Base-by-base conservation (phyloP, 1,139 yeast species). In the Hanseniaspora uvarum region DNA sequence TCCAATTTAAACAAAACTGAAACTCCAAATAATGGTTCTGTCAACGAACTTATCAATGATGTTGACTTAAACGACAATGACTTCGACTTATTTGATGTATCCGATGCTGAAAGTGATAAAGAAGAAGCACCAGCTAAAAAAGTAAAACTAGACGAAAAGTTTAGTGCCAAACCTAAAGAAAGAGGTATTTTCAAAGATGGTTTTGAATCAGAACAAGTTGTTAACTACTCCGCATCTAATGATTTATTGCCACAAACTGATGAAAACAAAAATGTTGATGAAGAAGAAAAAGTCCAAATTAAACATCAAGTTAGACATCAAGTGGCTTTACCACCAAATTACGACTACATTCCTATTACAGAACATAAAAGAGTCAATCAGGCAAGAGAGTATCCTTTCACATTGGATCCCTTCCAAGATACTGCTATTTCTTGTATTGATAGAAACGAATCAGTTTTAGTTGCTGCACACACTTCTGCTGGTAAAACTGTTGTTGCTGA, bases 401-500 rank as follows among this genome's bases (percentile, higher is more conserved):
- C 81, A 2, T 76, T 92, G 58, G 99, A 92, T 74, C 95, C 96
- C 36, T 92, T 92, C 73, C 99, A 92, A 69, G 94, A 92, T 59
- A 92, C 95, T 39, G 88, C 98, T 10, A 82, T 92, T 55, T 87
- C 94, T 41, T 92, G 96, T 68, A 84, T 92, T 58, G 97, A 92
- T 66, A 78, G 96, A 63, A 81, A 85, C 59, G 97, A 92, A 67
- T 84, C 95, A n/a, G 99, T 92, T 10, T 76, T 92, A 62, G 97
- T 92, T 2, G 89, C 97, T 24, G 99, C 99, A 0, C 99, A 92
- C 65, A 89, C 98, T 0, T 89, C 97, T 31, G 98, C 98, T 7
- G 99, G 99, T 72, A 92, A 92, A 66, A 92, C 99, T 0, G 99
- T 94, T 47, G 98, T 92, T 52, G 99, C 99, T 0, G 99, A 92